Evolutionary conservation across 228 moss, liverwort and hornwort genomes (phyloP), one percentile per base, ranked within the genome.

Genomic region (Sphagnum fallax): DNA sequence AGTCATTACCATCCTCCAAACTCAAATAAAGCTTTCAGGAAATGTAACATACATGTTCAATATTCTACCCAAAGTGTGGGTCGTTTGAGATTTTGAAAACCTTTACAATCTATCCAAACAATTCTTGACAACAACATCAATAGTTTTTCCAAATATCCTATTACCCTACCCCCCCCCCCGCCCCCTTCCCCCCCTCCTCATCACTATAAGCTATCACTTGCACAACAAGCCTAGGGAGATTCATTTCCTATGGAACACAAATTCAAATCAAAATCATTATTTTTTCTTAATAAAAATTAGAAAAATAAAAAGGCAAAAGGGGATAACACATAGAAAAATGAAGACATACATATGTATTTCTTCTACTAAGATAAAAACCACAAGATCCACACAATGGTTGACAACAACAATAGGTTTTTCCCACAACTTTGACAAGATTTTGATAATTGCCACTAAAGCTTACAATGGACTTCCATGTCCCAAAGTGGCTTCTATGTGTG

Each of bases 381-480:
- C 88, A 5, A 91, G 93, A 10, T 88, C 91, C 3, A 93, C 90
- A 67, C 97, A 97, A 68, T 97, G 97, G 53, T 97, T 97, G 16
- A 93, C 97, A 9, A 88, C 93, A 6, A 93, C 78, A 15, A 97
- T 89, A 1, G 97, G 97, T 73, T 97, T 97, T 67, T 79, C 74
- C 93, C 97, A 97, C 14, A 97, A 50, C 77, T 88, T 88, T 6
- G 93, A 82, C 68, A 97, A 74, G n/a, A 97, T 60, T 75, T 93
- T 76, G 10, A 93, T 88, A 13, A 97, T 93, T 5, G 90, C 82
- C 4, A 93, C 93, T 1, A 91, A 93, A 52, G 91, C 91, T 76
- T 93, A 93, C 87, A 97, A 53, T 11, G 97, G 97, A 87, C 93
- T n/a, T 93, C 93, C 97, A 97, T 97, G 52, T 91, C 93, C 2